These are phyloP conservation scores for Sugiyamaella smithiae DNA, from an alignment of 805 yeast species.

Conservation along the genomic window DNA sequence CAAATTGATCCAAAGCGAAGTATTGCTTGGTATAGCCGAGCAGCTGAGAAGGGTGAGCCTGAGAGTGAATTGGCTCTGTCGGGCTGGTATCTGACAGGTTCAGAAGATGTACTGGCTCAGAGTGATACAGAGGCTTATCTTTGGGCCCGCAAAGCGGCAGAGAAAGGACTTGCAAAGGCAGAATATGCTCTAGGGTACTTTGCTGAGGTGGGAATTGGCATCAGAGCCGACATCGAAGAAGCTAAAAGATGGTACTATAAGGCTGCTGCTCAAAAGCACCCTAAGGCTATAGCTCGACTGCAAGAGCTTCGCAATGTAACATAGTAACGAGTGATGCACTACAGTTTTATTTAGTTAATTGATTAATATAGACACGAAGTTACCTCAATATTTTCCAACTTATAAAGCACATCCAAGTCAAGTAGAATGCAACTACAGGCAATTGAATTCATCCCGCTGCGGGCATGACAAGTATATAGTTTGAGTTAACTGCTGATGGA, in stretches of 20 bases:
- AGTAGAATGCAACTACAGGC: too few species aligned
- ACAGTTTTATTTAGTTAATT: too few species aligned
- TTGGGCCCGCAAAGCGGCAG: conserved; percentile 73
- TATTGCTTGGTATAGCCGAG: conserved; percentile 70
- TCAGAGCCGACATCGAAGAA: conserved; percentile 44
- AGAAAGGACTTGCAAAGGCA: conserved; percentile 63
- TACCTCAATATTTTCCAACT: too few species aligned
- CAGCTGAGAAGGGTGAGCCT: conserved; percentile 62
- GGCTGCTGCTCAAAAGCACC: conserved; percentile 64
- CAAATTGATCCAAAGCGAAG: conserved; percentile 54
- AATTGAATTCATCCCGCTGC: too few species aligned
- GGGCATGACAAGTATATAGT: too few species aligned
- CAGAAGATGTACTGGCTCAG: conserved; percentile 52
- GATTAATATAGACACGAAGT: too few species aligned
- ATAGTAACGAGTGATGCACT: conserved; percentile 6
- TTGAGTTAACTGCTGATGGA: too few species aligned
- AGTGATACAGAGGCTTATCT: conserved; percentile 67
- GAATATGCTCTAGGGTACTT: conserved; percentile 71
- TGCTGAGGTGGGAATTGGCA: conserved; percentile 68
- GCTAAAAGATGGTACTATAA: conserved; percentile 55
- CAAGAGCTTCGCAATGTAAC: conserved; percentile 26
- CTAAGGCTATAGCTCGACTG: conserved; percentile 48
- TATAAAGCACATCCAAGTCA: too few species aligned
- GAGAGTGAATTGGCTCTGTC: conserved; percentile 69
- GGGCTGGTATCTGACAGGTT: conserved; percentile 81